A percentile compares a stretch with the other conserved stretches of the same genome.
Conservation (phyloP, 2,329 filamentous ascomycete genomes). For the Fulvia fulva region DNA sequence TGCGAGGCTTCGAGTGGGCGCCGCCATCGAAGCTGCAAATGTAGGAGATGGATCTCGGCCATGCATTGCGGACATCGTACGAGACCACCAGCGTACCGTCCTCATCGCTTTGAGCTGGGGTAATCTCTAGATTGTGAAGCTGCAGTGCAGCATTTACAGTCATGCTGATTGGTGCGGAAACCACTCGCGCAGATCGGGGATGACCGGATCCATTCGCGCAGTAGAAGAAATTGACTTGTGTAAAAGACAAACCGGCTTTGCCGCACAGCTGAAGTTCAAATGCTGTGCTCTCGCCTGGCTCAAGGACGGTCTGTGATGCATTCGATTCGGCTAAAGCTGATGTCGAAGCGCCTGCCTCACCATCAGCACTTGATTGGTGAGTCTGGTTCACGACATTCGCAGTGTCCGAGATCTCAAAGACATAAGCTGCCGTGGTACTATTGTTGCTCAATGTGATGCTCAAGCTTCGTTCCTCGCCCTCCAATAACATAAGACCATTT, state of each 20-base stretch:
- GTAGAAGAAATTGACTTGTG: conserved; percentile 80
- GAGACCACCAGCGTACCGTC: conserved; percentile 66
- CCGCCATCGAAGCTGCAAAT: conserved; percentile 14
- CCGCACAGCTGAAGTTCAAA: conserved; percentile 84
- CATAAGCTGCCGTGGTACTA: conserved; percentile 71
- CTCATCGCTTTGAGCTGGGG: conserved; percentile 58
- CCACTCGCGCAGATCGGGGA: conserved; percentile 20
- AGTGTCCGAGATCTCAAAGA: conserved; percentile 40
- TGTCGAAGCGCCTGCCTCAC: neutral
- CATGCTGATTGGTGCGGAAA: conserved; percentile 74
- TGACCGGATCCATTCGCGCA: conserved; percentile 6
- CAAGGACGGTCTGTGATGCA: conserved; percentile 11
- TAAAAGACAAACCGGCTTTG: conserved; percentile 76
- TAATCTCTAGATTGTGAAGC: conserved; percentile 71
- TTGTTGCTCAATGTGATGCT: conserved; percentile 76
- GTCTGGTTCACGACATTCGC: conserved; percentile 15
- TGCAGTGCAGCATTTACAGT: conserved; percentile 92
- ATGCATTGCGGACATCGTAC: conserved; percentile 82
- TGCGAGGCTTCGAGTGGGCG: neutral
- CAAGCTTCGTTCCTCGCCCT: conserved; percentile 78
- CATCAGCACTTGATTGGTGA: neutral
- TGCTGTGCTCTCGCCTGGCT: conserved; percentile 58
- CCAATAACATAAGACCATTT: conserved; percentile 84
- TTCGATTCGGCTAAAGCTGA: neutral
- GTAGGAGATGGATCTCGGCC: conserved; percentile 69